Evolutionary conservation across 1,139 yeast species (phyloP), one percentile per base, ranked within the genome.

Genomic region (Pichia kudriavzevii): DNA sequence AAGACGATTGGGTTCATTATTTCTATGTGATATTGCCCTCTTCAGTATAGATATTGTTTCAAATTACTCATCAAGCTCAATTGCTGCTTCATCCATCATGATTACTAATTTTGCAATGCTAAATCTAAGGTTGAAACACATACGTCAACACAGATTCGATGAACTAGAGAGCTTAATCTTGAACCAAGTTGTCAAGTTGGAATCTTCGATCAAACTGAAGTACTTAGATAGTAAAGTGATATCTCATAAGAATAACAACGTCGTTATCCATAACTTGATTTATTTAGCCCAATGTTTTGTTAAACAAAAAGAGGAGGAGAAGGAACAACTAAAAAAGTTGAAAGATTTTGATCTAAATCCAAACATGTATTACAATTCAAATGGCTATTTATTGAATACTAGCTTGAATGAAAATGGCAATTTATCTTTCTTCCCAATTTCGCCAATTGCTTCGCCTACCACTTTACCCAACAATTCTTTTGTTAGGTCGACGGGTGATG

Each of bases 1-100:
- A 41, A 59, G 77, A 44, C 73, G 69, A 48, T 59, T 67, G 38
- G 69, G 79, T 43, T 66, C 82, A 14, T 63, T 72, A 42, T 75
- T 75, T 58, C 55, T 79, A 30, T 77, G 85, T 49, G 85, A 79
- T 51, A 59, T 79, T 46, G 67, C 76, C 38, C 77, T 75, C 45
- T 78, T 79, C 55, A 73, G 76, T 51, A 72, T 76, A 32, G 69
- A 69, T 42, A 61, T 78, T 37, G 71, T 75, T 43, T 72, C 73
- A 52, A 67, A 67, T 46, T 72, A 69, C 52, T 61, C 73, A 17
- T 59, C 75, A 15, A 69, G 77, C 22, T 70, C 75, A 42, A 66
- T 78, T 41, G 76, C 80, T 10, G 60, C 74, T 48, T 72, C 78
- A 20, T 63, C 79, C 9, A 43, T 55, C 15, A 34, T 50, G 35